Evolutionary conservation across 257 asterid genomes (phyloP), one percentile per base, ranked within the genome.

Genomic region (Cinchona pubescens): DNA sequence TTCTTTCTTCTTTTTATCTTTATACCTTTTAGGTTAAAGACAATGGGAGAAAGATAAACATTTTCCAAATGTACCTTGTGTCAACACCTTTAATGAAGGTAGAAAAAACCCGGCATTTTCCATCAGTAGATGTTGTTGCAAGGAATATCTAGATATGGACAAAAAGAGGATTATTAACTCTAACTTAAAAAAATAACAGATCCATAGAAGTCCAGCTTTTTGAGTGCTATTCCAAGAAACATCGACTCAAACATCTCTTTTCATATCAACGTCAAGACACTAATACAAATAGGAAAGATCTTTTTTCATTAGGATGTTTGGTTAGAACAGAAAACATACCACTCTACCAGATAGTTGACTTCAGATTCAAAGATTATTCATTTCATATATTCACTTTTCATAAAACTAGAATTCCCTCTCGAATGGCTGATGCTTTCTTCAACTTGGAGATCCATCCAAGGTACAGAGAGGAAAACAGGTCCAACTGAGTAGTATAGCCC

Each of bases 51-150:
- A 49, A 75, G 63, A 27, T 58, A 35, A 27, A 74, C 78, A 77
- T 62, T 71, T 45, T 67, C 51, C 59, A 69, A 68, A 85, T 87
- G 71, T 88, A 95, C 99, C 86, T 95, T 83, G 86, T 74, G 82
- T 95, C 98, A 68, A 95, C 92, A 16, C 99, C 99, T 87, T 95
- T 95, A 81, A 95, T 92, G 94, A 95, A 95, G 68, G 99, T 95
- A 75, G 97, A 90, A 83, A 95, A 95, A 35, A 95, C 96, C 66
- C 98, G 85, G 82, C 97, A 95, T 84, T 92, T 95, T 78, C 99
- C 99, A 86, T 95, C 99, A 51, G 98, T 92, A 75, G 98, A 95
- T 45, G 99, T 92, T 46, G 99, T 95, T 59, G 99, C 99, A 77
- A 95, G 96, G 73, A 89, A 83, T 80, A 91, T 85, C 99, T 95